Base-by-base conservation (phyloP, 495 filamentous ascomycete genomes). In the Penicillium soppii region DNA sequence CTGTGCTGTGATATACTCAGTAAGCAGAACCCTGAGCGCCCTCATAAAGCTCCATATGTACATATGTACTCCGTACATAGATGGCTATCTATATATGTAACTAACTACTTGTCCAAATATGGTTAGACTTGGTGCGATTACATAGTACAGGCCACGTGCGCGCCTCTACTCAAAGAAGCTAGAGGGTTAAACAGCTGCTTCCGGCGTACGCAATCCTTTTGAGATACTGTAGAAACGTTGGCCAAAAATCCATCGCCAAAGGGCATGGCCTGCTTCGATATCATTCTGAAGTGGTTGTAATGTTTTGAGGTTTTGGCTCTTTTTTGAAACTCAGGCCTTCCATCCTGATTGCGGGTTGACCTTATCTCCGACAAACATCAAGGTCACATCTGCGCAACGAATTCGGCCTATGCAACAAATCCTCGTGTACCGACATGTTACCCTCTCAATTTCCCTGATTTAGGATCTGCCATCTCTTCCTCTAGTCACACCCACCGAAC, bases 131-230 rank as follows among this genome's bases (percentile, higher is more conserved):
- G n/a, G n/a, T n/a, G n/a, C n/a, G n/a, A n/a, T n/a, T n/a, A n/a
- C n/a, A n/a, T n/a, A n/a, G n/a, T n/a, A n/a, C 19, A 51, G 48
- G 22, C 48, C 48, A 51, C 48, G 48, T 51, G 48, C 43, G 48
- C 10, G 48, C 19, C 38, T 42, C 47, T 27, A 27, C 46, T 19
- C 6, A 35, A 45, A 45, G 43, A 36, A 30, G 45, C 15, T 43
- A 29, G 20, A 51, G n/a, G n/a, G n/a, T n/a, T n/a, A n/a, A n/a
- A n/a, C n/a, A 37, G 38, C 48, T 43, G 38, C 39, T 51, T 43
- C 29, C 48, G 40, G 53, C 38, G 45, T 54, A 53, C 55, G 55
- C 55, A 58, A 49, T 40, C 45, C 38, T 44, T 29, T 30, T n/a
- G 16, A 40, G 10, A 13, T 1, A 33, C 19, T 46, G n/a, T 13